A percentile compares a stretch with the other conserved stretches of the same genome.
Evolutionary conservation across 23 red algal genomes (phyloP).

Genomic region (Gracilaria gracilis): DNA sequence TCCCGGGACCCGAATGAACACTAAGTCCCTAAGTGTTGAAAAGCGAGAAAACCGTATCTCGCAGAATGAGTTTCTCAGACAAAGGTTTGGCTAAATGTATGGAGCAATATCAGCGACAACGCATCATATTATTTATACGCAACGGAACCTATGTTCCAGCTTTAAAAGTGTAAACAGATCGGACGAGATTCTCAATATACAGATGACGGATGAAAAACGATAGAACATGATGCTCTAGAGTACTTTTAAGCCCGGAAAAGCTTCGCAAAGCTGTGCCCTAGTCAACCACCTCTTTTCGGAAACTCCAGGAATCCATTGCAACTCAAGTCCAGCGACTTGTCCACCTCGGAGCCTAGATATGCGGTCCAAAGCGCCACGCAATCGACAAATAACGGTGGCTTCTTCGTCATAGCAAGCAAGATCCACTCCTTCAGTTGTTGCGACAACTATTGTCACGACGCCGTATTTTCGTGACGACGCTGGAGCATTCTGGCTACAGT

Average conservation of each 20-base stretch:
- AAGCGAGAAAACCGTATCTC: background rate
- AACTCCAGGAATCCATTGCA: constrained; percentile 51
- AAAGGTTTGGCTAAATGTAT: background rate
- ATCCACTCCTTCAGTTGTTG: constrained; percentile 57
- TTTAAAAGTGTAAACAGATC: constrained; percentile 36
- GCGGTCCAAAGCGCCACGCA: constrained; percentile 50
- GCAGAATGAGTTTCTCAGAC: background rate
- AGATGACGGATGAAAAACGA: background rate
- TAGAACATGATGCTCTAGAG: constrained; percentile 9
- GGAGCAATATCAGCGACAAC: background rate
- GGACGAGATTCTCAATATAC: constrained; percentile 35
- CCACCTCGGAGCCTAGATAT: constrained; percentile 44
- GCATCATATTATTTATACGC: background rate
- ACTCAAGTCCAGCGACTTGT: constrained; percentile 52
- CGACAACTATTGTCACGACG: constrained; percentile 56
- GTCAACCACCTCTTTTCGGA: constrained; percentile 16
- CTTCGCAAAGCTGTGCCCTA: constrained; percentile 45
- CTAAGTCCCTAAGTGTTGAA: background rate
- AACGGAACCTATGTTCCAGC: background rate
- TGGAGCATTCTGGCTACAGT: constrained; percentile 12
- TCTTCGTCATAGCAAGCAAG: constrained; percentile 59
- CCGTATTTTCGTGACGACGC: constrained; percentile 42
- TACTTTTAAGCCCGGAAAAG: constrained; percentile 47
- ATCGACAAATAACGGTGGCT: constrained; percentile 28
- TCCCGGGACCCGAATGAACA: constrained; percentile 86